These are phyloP conservation scores for Verticillium longisporum DNA, from an alignment of 2,329 filamentous ascomycete genomes.

Conservation along the genomic window DNA sequence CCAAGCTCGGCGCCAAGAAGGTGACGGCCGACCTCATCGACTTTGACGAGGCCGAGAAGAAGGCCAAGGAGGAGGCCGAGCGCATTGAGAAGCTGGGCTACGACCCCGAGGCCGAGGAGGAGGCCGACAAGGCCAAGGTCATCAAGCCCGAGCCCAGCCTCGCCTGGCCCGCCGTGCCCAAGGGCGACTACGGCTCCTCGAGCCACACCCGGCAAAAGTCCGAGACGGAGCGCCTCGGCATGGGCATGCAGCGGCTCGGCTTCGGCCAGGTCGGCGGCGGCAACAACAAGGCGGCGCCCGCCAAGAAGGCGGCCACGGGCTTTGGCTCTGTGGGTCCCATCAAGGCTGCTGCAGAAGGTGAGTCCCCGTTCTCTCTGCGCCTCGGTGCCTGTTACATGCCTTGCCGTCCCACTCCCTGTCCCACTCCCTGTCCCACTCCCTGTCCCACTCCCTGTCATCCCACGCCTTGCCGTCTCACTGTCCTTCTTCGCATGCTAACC, in stretches of 20 bases:
- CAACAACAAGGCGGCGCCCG: conserved; percentile 53
- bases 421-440: no score
- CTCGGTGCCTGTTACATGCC: no score
- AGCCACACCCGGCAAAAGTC: conserved; percentile 52
- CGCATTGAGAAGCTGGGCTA: conserved; percentile 93
- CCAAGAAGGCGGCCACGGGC: conserved; percentile 67
- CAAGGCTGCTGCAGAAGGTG: conserved; percentile 65
- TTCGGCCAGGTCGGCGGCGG: conserved; percentile 75
- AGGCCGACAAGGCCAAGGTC: conserved; percentile 35
- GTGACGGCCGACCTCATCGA: conserved; percentile 74
- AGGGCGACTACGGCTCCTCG: conserved; percentile 56
- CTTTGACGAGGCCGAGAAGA: conserved; percentile 95
- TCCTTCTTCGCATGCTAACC: neutral
- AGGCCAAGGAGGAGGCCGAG: conserved; percentile 95
- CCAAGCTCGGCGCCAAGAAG: conserved; percentile 91
- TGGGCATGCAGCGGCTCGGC: conserved; percentile 78
- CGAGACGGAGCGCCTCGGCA: conserved; percentile 83
- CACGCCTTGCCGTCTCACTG: no score
- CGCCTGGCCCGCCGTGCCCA: conserved; percentile 69
- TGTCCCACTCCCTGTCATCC: no score
- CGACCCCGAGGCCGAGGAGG: conserved; percentile 80
- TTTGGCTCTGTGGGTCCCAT: conserved; percentile 81
- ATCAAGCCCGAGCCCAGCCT: conserved; percentile 54
- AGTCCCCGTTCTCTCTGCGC: conserved; percentile 12
- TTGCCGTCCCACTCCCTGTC: no score